Evolutionary conservation across 1,139 yeast species (phyloP).

Genomic region (Saccharomyces hybrid): DNA sequence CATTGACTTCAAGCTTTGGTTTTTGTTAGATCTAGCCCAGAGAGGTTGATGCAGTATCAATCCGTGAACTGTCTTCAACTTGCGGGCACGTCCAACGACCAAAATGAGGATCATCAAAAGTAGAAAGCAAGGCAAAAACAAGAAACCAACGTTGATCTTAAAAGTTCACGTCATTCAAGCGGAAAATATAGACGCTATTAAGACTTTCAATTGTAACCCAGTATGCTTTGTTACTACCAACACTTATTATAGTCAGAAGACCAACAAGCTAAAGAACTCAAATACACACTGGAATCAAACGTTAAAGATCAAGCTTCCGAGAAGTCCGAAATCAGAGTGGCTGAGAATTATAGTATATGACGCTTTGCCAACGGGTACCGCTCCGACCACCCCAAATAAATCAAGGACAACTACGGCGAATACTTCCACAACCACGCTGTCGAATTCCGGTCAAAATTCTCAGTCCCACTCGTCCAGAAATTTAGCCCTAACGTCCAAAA

Average conservation of each 20-base stretch:
- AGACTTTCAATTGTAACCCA: conserved; percentile 26
- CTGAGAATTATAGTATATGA: conserved; percentile 27
- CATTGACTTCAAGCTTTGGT: too few relatives aligned
- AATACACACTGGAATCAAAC: conserved; percentile 23
- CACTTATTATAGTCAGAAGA: conserved; percentile 19
- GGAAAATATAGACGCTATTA: conserved; percentile 18
- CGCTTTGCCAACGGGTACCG: conserved; percentile 8
- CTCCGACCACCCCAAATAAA: background rate
- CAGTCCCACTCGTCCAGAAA: background rate
- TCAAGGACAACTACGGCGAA: background rate
- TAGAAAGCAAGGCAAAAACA: conserved; percentile 11
- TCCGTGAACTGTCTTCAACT: background rate
- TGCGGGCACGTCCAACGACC: background rate
- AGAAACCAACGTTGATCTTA: conserved; percentile 14
- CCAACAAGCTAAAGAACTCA: conserved; percentile 19
- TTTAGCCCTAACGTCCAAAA: background rate
- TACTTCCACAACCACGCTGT: background rate
- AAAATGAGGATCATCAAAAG: conserved; percentile 18
- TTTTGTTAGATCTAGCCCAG: background rate
- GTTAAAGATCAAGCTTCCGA: conserved; percentile 25
- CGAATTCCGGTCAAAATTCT: conserved; percentile 1
- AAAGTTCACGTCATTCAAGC: conserved; percentile 21
- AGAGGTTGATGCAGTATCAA: background rate
- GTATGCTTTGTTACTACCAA: conserved; percentile 27
- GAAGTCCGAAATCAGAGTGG: conserved; percentile 22